Conservation (phyloP, 352 stramenopile species). For the Globisporangium spiculum region DNA sequence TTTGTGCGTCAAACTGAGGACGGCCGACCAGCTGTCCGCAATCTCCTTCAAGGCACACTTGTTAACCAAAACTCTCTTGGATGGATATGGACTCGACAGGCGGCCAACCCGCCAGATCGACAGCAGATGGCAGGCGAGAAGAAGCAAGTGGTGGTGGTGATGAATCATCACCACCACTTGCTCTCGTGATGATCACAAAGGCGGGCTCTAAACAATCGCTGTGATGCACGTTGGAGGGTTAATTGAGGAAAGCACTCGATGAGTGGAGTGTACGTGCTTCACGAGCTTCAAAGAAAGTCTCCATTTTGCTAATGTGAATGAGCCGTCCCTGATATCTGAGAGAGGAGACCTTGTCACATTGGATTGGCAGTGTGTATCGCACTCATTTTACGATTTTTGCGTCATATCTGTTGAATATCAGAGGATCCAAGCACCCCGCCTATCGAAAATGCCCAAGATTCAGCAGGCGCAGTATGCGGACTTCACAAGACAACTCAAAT, state of each 20-base stretch:
- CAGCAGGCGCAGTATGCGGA: too few relatives aligned
- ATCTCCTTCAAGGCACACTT: neutral
- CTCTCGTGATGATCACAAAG: neutral
- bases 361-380: neutral
- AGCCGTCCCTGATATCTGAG: neutral
- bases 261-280: neutral
- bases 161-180: neutral
- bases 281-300: neutral
- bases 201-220: neutral
- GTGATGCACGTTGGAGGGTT: neutral
- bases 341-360: neutral
- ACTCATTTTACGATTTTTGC: neutral
- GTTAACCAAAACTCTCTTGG: neutral
- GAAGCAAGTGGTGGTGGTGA: neutral
- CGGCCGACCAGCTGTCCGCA: too few relatives aligned
- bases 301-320: too few relatives aligned
- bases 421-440: too few relatives aligned
- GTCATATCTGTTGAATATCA: neutral
- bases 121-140: neutral
- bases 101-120: too few relatives aligned
- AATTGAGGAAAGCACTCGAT: neutral
- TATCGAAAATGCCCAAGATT: neutral
- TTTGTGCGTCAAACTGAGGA: neutral
- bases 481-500: neutral
- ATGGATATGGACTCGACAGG: neutral